Base-by-base conservation (phyloP, 768 basidiomycete species). In the Boletus coccyginus region DNA sequence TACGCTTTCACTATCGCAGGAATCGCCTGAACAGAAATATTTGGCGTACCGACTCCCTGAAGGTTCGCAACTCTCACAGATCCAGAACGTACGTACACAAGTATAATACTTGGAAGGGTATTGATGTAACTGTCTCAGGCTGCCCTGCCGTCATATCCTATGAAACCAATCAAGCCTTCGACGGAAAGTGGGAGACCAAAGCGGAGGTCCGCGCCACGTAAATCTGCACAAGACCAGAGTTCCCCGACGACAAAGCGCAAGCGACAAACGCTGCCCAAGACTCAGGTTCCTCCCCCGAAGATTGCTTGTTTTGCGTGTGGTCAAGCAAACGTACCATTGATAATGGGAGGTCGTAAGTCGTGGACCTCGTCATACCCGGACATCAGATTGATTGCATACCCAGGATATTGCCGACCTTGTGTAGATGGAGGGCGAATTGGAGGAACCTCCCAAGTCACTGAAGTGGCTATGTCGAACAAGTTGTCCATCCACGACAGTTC, bases 321-420 rank as follows among this genome's bases (percentile, higher is more conserved):
- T 43, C 78, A 82, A 66, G 81, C 78, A 16, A 86, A 88, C 63
- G 88, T 90, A 14, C 89, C 89, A 8, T 75, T 91, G n/a, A 81
- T 90, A 50, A 76, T 85, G 66, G 87, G 87, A 55, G 89, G 88
- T 41, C 79, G 89, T 90, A 61, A 78, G 88, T 78, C 38, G 44
- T 36, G 19, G 10, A 7, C 12, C 27, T 14, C 39, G 14, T 32
- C 36, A 31, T 21, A 9, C 17, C n/a, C 46, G 27, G 5, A 52
- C 32, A 29, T 46, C 21, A 45, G 9, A 31, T 46, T 51, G 35
- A 58, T 40, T 19, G 10, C 44, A 33, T 46, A 29, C 13, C 5
- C 50, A 90, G 88, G 85, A 56, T 89, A 78, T 65, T 90, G 88
- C 71, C 81, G 87, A 21, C 79, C 80, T 12, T 90, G 88, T 58